These are phyloP conservation scores for Prunus mira DNA, from an alignment of 306 rosid species.

Conservation along the genomic window DNA sequence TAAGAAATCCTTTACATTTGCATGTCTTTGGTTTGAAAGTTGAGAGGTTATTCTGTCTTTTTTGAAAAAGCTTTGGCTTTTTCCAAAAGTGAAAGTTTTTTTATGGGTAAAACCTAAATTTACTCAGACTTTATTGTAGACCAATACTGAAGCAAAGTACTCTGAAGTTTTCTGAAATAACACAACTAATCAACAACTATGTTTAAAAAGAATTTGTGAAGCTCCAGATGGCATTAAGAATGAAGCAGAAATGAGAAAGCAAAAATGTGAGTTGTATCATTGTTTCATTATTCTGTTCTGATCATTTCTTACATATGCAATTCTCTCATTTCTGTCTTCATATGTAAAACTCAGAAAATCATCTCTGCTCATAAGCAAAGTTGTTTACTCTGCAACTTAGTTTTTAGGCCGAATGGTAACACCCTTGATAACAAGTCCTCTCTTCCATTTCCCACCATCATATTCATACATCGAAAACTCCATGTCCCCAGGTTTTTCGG, in stretches of 20 bases:
- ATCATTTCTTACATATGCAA: not conserved
- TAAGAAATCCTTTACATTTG: no score
- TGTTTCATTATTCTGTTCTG: not conserved
- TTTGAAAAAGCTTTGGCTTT: no score
- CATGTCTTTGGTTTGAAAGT: no score
- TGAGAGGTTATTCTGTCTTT: no score
- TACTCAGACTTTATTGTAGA: not conserved
- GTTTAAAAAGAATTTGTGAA: no score
- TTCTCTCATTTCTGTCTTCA: not conserved
- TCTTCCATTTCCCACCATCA: constrained; percentile 64
- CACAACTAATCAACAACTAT: no score
- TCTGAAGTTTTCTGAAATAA: no score
- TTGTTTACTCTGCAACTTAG: not conserved
- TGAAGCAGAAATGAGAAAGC: not conserved
- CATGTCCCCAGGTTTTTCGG: constrained; percentile 37
- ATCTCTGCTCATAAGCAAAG: not conserved
- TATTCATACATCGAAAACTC: constrained; percentile 53
- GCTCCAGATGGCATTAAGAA: not conserved
- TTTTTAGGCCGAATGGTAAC: constrained; percentile 48
- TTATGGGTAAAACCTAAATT: no score
- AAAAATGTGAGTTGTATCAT: not conserved
- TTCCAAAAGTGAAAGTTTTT: no score
- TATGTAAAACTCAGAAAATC: not conserved
- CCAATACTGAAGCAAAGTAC: not conserved
- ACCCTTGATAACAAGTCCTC: constrained; percentile 63